Conservation (phyloP, 2,329 filamentous ascomycete genomes). For the Colletotrichum sp. region DNA sequence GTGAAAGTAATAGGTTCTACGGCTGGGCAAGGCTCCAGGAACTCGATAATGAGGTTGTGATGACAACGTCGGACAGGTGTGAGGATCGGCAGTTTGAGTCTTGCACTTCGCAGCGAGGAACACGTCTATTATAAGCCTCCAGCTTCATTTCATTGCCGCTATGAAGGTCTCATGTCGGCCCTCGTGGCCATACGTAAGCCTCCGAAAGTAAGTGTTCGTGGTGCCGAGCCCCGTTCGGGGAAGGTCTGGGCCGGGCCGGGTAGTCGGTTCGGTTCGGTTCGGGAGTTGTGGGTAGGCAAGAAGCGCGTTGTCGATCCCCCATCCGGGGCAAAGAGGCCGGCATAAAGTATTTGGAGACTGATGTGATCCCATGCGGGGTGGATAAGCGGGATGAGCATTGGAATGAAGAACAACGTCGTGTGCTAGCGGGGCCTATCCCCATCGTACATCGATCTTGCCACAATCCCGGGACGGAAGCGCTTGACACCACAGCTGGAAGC, state of each 20-base stretch:
- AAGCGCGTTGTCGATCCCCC: background rate
- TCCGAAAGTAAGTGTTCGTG: background rate
- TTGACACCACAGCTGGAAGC: background rate
- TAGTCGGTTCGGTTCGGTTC: constrained; percentile 6
- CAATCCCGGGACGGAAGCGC: background rate
- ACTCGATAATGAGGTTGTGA: background rate
- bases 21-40: rapidly evolving
- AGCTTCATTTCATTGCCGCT: background rate
- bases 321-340: background rate
- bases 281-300: background rate
- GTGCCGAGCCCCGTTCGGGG: background rate
- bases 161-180: background rate
- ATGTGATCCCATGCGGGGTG: background rate
- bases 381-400: rapidly evolving
- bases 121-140: background rate
- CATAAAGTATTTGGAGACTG: background rate
- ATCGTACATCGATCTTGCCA: background rate
- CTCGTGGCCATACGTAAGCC: background rate
- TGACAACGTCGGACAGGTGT: background rate
- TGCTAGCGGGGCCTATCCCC: rapidly evolving
- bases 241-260: background rate
- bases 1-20: background rate
- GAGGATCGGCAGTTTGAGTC: rapidly evolving
- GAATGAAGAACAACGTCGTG: background rate
- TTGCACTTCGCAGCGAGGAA: background rate